Evolutionary conservation across 2,329 filamentous ascomycete species (phyloP).

Genomic region (Aspergillus novofumigatus): DNA sequence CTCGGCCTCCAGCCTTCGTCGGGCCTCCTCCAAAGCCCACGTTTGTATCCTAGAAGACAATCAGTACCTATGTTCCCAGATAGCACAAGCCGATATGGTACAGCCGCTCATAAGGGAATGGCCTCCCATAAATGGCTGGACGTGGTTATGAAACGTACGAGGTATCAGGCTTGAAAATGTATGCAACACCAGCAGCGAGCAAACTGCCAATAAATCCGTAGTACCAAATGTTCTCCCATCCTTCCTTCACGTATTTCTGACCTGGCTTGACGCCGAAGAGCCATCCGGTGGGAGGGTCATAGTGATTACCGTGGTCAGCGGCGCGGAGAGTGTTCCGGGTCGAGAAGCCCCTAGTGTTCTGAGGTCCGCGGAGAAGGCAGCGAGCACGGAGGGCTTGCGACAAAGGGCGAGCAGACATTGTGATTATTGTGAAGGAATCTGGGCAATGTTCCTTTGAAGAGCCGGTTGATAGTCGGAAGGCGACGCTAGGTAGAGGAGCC

Average conservation of each 20-base stretch:
- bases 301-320: slow-evolving; percentile 67
- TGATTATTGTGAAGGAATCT: slow-evolving; percentile 19
- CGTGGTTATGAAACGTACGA: slow-evolving; percentile 64
- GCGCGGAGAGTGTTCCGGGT: slow-evolving; percentile 37
- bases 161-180: slow-evolving; percentile 97
- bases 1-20: slow-evolving; percentile 90
- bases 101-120: background rate
- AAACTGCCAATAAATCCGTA: slow-evolving; percentile 81
- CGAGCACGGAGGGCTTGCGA: slow-evolving; percentile 38
- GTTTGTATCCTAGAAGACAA: slow-evolving; percentile 77
- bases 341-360: slow-evolving; percentile 38
- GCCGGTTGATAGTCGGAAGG: slow-evolving; percentile 12
- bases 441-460: slow-evolving; percentile 5
- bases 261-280: slow-evolving; percentile 91
- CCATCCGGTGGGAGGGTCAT: slow-evolving; percentile 87
- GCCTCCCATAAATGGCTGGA: background rate
- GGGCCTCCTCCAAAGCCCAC: slow-evolving; percentile 96
- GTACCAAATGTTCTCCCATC: slow-evolving; percentile 86
- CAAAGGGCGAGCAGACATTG: slow-evolving; percentile 38
- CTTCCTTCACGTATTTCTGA: slow-evolving; percentile 92
- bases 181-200: slow-evolving; percentile 68
- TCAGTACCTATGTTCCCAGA: slow-evolving; percentile 13
- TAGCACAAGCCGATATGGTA: background rate
- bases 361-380: slow-evolving; percentile 33
- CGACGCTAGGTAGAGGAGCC: slow-evolving; percentile 16